Percentiles rank a stretch among this genome's conserved stretches.
Evolutionary conservation across 768 basidiomycete genomes (phyloP).

Genomic region (Pisolithus marmoratus): DNA sequence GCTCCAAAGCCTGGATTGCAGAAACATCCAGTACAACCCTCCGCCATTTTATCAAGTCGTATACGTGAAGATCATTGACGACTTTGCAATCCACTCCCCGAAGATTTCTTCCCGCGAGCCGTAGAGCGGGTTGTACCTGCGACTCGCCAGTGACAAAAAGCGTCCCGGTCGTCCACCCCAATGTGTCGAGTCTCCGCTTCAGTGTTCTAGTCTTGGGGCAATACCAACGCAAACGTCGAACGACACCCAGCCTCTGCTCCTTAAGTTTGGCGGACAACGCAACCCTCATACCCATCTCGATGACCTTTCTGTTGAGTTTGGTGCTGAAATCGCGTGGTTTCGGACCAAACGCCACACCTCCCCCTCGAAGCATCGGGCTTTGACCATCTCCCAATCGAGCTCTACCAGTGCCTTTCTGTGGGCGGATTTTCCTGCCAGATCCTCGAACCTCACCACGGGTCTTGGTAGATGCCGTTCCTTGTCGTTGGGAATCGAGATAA

Average conservation of each 20-base stretch:
- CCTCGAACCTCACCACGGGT: slow-evolving; percentile 86
- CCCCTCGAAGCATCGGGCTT: slow-evolving; percentile 83
- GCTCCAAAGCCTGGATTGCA: slow-evolving; percentile 77
- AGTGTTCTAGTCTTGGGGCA: slow-evolving; percentile 67
- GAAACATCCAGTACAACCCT: slow-evolving; percentile 75
- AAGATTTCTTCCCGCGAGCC: slow-evolving; percentile 65
- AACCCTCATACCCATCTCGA: slow-evolving; percentile 88
- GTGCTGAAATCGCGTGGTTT: slow-evolving; percentile 90
- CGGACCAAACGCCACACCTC: slow-evolving; percentile 89
- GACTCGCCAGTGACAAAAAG: slow-evolving; percentile 70
- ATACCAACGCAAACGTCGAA: slow-evolving; percentile 67
- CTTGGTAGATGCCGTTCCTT: slow-evolving; percentile 89
- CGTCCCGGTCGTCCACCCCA: slow-evolving; percentile 63
- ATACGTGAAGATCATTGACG: slow-evolving; percentile 66
- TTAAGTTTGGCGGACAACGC: slow-evolving; percentile 80
- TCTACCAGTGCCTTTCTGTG: slow-evolving; percentile 86
- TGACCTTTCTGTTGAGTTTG: slow-evolving; percentile 87
- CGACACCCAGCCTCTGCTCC: slow-evolving; percentile 69
- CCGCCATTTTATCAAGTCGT: slow-evolving; percentile 80
- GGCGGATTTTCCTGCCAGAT: slow-evolving; percentile 83
- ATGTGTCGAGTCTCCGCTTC: slow-evolving; percentile 50
- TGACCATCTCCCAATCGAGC: slow-evolving; percentile 89
- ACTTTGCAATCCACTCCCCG: slow-evolving; percentile 59
- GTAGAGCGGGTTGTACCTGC: slow-evolving; percentile 47
- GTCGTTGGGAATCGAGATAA: slow-evolving; percentile 81